Percentiles rank a stretch among this genome's conserved stretches.
Conservation (phyloP, 495 filamentous ascomycete species). For the Aspergillus taichungensis region DNA sequence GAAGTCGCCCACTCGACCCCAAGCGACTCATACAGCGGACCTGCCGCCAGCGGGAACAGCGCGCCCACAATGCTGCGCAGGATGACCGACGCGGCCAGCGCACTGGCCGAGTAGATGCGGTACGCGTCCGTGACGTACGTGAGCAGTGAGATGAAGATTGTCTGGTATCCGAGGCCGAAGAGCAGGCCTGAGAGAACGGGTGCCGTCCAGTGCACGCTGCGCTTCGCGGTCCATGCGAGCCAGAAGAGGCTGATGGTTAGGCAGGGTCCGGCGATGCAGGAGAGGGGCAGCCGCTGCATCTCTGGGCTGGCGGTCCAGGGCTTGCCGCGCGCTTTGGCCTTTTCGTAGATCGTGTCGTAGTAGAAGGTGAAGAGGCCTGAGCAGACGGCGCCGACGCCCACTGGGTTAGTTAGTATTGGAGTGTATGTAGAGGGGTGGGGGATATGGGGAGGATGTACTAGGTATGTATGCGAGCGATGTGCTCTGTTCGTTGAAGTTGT, state of each 20-base stretch:
- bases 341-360: slow-evolving; percentile 46
- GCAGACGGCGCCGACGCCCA: slow-evolving; percentile 27
- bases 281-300: slow-evolving; percentile 55
- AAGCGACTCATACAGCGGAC: slow-evolving; percentile 29
- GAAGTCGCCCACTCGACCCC: slow-evolving; percentile 38
- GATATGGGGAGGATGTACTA: slow-evolving; percentile 14
- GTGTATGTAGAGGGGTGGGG: neutral
- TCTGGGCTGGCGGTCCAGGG: slow-evolving; percentile 46
- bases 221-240: slow-evolving; percentile 57
- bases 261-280: slow-evolving; percentile 55
- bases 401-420: slow-evolving; percentile 13
- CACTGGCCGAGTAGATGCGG: slow-evolving; percentile 59
- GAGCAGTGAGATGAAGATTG: slow-evolving; percentile 58
- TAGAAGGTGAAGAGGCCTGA: slow-evolving; percentile 37
- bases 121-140: slow-evolving; percentile 78
- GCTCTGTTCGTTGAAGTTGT: slow-evolving; percentile 25
- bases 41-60: slow-evolving; percentile 37
- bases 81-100: slow-evolving; percentile 56
- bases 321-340: slow-evolving; percentile 25
- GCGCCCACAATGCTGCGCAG: slow-evolving; percentile 55
- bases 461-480: slow-evolving; percentile 38
- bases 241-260: slow-evolving; percentile 60
- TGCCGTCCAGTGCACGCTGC: slow-evolving; percentile 50
- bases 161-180: slow-evolving; percentile 61
- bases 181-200: slow-evolving; percentile 55